Evolutionary conservation across 208 protist species (phyloP), one percentile per base, ranked within the genome.

Genomic region (Plasmodiophora brassicae): DNA sequence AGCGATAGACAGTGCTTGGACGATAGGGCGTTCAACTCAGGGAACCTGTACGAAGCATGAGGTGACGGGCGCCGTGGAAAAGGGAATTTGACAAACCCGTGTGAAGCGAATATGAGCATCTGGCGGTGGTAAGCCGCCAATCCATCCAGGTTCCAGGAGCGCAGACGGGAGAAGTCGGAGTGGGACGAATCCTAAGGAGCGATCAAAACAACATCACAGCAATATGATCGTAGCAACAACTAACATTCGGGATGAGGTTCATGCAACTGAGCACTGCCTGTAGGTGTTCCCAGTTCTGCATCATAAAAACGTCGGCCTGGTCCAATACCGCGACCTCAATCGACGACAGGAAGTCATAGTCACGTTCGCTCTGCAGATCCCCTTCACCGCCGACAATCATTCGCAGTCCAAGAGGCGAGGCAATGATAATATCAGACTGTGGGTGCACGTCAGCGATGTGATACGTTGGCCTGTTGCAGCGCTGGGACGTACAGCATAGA

Each of bases 251-350:
- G n/a, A 78, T 78, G 32, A 14, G 65, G n/a, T 78, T 78, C 10
- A n/a, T 44, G n/a, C 65, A 78, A 32, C 5, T 5, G 5, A 78
- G n/a, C 20, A 78, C 65, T 14, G 65, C 20, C 5, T 14, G 10
- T 44, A 78, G 14, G 41, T 78, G 65, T 14, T 78, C 65, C 65
- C 65, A 78, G 41, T 78, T 78, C 65, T 78, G 65, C 65, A 78
- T 78, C n/a, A 38, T 78, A 78, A 36, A 78, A 5, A 78, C 65
- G n/a, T 5, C 5, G 5, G 65, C 5, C 65, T 78, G 65, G 41
- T 78, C 65, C 14, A 78, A 8, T 5, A 78, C 65, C 5, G 41
- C 10, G 32, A 78, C n/a, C 65, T 78, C 65, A n/a, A 78, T 44
- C 65, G 65, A 78, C n/a, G 65, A 78, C 10, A 78, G 65, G 41